These are phyloP conservation scores for Clarireedia hainanense DNA, from an alignment of 2,329 filamentous ascomycete genomes.

Conservation along the genomic window DNA sequence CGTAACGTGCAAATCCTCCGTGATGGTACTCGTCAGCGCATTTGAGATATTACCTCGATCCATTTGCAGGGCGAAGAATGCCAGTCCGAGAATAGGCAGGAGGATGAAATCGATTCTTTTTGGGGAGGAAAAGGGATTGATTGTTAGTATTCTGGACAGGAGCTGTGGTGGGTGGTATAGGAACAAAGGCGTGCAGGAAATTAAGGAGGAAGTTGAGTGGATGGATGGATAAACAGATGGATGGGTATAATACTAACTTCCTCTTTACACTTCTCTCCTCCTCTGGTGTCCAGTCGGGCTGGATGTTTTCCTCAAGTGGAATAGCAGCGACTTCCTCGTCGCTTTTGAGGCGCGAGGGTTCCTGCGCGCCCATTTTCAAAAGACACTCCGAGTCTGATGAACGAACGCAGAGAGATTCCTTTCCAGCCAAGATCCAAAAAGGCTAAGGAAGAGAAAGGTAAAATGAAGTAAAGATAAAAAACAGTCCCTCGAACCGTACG, in stretches of 20 bases:
- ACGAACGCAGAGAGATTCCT: no score
- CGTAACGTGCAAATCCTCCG: background rate
- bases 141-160: background rate
- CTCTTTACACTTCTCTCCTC: background rate
- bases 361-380: background rate
- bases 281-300: background rate
- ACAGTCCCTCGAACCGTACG: no score
- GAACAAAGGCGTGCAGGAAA: background rate
- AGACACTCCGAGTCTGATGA: no score
- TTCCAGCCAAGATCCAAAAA: no score
- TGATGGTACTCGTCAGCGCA: background rate
- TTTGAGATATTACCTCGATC: background rate
- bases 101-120: background rate
- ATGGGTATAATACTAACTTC: background rate
- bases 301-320: background rate
- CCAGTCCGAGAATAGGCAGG: background rate
- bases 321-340: background rate
- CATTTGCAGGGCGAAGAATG: background rate
- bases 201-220: background rate
- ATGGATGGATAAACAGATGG: background rate
- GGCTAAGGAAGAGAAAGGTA: no score
- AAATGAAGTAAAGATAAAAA: no score
- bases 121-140: background rate
- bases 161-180: no score
- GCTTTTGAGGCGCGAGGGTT: background rate